Base-by-base conservation (phyloP, 139 green algal genomes). In the Tetradesmus lagerheimii region DNA sequence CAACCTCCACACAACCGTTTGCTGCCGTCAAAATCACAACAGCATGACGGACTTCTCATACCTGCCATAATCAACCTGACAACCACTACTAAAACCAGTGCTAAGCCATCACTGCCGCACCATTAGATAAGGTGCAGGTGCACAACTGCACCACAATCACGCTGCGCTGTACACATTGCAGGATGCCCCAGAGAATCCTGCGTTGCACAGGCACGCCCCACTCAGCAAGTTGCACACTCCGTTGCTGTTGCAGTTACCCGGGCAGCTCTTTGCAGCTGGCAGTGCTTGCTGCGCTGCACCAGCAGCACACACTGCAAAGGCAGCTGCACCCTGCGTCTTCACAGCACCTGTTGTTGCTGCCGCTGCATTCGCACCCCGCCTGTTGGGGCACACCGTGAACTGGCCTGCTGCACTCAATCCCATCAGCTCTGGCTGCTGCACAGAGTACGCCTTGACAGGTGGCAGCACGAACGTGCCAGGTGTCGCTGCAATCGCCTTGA, bases 381-480 rank as follows among this genome's bases (percentile, higher is more conserved):
- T n/a, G 31, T 3, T 39, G 3, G 87, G 64, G 79, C 91, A 93
- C 39, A 92, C 85, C 14, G 34, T 45, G 38, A 92, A 92, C 1
- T 15, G 50, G 6, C 90, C 90, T 23, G 90, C 86, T 1, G 84
- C 84, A 57, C 86, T 86, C 27, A 88, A 89, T 12, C 78, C 85
- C 82, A 80, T 93, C 14, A 95, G 76, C 92, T 97, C 94, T 5
- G 95, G 93, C 89, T 97, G 94, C 74, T 92, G 39, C 20, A 93
- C 85, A 25, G 91, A 92, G 15, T 79, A 95, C 0, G 93, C 94
- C 66, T 88, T 91, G n/a, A 91, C 83, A 0, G 95, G 95, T 14
- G 95, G 95, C 81, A 95, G 66, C 41, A 86, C 85, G 83, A 95
- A 96, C 20, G 18, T 66, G 35, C 94, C 95, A 11, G 86, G 75